Conservation (phyloP, 2,329 filamentous ascomycete species). For the Zalaria sp. region DNA sequence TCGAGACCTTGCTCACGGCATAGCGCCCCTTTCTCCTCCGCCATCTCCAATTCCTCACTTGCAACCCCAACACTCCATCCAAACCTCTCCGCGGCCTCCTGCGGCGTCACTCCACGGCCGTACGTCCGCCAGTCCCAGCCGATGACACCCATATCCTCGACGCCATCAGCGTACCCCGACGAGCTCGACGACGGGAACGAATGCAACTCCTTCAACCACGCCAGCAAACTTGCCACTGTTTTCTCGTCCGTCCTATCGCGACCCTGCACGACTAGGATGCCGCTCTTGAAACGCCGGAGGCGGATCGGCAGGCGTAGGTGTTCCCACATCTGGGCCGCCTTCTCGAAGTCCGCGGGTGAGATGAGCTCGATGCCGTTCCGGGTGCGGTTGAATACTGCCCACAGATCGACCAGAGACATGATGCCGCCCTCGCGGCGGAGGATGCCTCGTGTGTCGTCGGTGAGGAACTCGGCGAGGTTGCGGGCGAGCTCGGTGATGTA, state of each 20-base stretch:
- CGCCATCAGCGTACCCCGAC: conserved; percentile 42
- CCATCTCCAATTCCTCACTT: conserved; percentile 92
- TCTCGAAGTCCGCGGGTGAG: conserved; percentile 81
- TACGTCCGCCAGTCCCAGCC: conserved; percentile 65
- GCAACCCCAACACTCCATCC: conserved; percentile 97
- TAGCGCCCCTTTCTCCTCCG: conserved; percentile 73
- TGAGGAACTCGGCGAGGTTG: conserved; percentile 77
- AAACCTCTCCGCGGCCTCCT: conserved; percentile 78
- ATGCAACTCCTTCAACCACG: conserved; percentile 66
- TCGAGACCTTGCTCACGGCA: conserved; percentile 89
- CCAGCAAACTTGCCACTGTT: conserved; percentile 62
- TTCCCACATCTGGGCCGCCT: conserved; percentile 79
- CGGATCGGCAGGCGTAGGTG: conserved; percentile 74
- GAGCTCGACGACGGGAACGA: conserved; percentile 13
- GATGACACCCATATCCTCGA: conserved; percentile 13
- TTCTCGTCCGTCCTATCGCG: conserved; percentile 81
- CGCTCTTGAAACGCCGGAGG: conserved; percentile 78
- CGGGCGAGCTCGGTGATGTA: conserved; percentile 80
- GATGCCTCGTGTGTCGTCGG: conserved; percentile 68
- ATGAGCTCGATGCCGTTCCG: conserved; percentile 89
- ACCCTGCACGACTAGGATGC: conserved; percentile 85
- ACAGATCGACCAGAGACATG: conserved; percentile 78
- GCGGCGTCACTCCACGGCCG: conserved; percentile 75
- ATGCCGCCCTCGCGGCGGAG: conserved; percentile 72
- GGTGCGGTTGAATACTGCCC: conserved; percentile 88